These are phyloP conservation scores for Arabidopsis suecica DNA, from an alignment of 345 rosid genomes.

Conservation along the genomic window DNA sequence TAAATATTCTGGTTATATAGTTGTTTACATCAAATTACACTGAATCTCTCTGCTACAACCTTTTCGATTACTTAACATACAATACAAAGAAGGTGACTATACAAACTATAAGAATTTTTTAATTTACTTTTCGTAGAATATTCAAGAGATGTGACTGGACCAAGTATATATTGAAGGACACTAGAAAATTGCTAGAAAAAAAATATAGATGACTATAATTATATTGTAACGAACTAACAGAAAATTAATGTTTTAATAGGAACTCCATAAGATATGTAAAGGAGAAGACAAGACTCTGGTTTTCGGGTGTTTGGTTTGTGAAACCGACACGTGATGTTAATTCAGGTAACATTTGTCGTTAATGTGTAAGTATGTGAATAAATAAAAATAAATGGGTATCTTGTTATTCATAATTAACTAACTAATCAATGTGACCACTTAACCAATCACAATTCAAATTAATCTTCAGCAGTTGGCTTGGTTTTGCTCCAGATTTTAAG, in stretches of 20 bases:
- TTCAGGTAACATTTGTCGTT: constrained; percentile 37
- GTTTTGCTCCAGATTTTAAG: constrained; percentile 33
- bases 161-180: background rate
- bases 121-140: background rate
- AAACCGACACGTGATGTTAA: constrained; percentile 36
- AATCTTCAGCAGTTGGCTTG: constrained; percentile 15
- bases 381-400: background rate
- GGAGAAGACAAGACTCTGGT: constrained; percentile 38
- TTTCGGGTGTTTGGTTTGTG: constrained; percentile 38
- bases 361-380: constrained; percentile 8
- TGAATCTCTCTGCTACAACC: background rate
- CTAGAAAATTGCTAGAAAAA: background rate
- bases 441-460: constrained; percentile 32
- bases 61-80: background rate
- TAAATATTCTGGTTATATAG: background rate
- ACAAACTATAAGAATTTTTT: background rate
- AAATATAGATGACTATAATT: background rate
- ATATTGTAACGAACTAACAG: background rate
- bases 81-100: background rate
- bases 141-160: constrained; percentile 5
- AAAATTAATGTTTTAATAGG: background rate
- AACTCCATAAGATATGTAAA: background rate
- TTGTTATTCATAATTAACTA: constrained; percentile 10
- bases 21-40: background rate
- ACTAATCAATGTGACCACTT: constrained; percentile 29